A percentile compares a stretch with the other conserved stretches of the same genome.
Conservation (phyloP, 441 rosid species). For the Populus hybrid region DNA sequence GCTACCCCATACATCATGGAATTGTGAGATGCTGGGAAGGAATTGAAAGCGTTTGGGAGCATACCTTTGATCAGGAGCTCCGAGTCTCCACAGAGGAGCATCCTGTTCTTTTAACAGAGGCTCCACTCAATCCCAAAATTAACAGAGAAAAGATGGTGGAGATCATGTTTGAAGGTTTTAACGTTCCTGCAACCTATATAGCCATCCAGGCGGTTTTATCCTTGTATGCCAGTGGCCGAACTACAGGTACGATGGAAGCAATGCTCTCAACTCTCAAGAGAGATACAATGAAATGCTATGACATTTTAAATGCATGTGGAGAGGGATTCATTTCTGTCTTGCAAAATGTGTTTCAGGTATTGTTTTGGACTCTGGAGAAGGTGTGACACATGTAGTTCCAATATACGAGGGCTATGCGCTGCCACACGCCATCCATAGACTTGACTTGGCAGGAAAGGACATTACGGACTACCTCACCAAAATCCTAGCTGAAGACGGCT, state of each 20-base stretch:
- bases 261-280: neutral
- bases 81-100: slow-evolving; percentile 20
- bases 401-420: slow-evolving; percentile 22
- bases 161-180: slow-evolving; percentile 25
- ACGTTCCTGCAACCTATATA: slow-evolving; percentile 20
- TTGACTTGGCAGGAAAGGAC: slow-evolving; percentile 23
- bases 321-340: neutral
- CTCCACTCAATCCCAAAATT: slow-evolving; percentile 18
- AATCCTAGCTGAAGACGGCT: slow-evolving; percentile 19
- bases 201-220: slow-evolving; percentile 28
- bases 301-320: neutral
- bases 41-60: slow-evolving; percentile 15
- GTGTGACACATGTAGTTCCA: slow-evolving; percentile 19
- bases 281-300: neutral
- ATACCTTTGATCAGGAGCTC: slow-evolving; percentile 10
- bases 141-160: slow-evolving; percentile 20
- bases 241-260: slow-evolving; percentile 13
- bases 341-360: slow-evolving; percentile 4
- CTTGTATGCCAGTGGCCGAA: slow-evolving; percentile 25
- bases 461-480: slow-evolving; percentile 17
- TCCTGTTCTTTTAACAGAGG: slow-evolving; percentile 20
- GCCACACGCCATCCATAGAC: slow-evolving; percentile 15
- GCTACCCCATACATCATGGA: slow-evolving; percentile 17
- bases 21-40: slow-evolving; percentile 15
- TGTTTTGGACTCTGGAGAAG: slow-evolving; percentile 26